Base-by-base conservation (phyloP, 768 basidiomycete species). In the Mycena metata region DNA sequence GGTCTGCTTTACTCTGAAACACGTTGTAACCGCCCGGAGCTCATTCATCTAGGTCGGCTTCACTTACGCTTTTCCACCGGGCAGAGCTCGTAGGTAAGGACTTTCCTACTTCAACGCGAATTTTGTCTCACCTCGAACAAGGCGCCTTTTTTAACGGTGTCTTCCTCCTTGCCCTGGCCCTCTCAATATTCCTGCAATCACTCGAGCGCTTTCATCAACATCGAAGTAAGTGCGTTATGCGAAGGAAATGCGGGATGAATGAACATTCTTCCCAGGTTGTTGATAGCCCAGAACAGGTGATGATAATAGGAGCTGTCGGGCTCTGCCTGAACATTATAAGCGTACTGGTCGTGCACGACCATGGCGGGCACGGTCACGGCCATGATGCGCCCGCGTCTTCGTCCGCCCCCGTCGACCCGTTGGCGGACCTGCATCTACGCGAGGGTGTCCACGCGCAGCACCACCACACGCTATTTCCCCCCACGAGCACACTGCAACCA, bases 61-160 rank as follows among this genome's bases (percentile, higher is more conserved):
- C 71, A 88, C 86, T 9, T 88, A 84, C 69, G 87, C 86, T 6
- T 86, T n/a, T 87, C 70, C 84, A 86, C 73, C 84, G 86, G 51
- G 86, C 85, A 58, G 86, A 88, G 72, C 81, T 87, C 64, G 83
- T 88, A 67, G 86, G 86, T 87, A 77, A 58, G 41, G 10, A 11
- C 3, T 16, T 64, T 79, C 70, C 69, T 46, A 3, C 23, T n/a
- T 49, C 24, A 45, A 39, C 23, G 4, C 16, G 15, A 46, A 16
- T 55, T 56, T 55, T 6, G 30, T 30, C 30, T 56, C 15, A 42
- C n/a, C 61, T 56, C 51, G 52, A 15, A 39, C 43, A 64, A 86
- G 86, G 86, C 49, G 84, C 84, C 17, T 86, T 87, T 72, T 87
- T 86, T 78, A 86, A 87, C 70, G 85, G 84, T 33, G 85, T 85